A percentile compares a stretch with the other conserved stretches of the same genome.
phyloP scores from a whole-genome alignment of 495 filamentous ascomycete genomes.

The Podospora pseudoanserina region DNA sequence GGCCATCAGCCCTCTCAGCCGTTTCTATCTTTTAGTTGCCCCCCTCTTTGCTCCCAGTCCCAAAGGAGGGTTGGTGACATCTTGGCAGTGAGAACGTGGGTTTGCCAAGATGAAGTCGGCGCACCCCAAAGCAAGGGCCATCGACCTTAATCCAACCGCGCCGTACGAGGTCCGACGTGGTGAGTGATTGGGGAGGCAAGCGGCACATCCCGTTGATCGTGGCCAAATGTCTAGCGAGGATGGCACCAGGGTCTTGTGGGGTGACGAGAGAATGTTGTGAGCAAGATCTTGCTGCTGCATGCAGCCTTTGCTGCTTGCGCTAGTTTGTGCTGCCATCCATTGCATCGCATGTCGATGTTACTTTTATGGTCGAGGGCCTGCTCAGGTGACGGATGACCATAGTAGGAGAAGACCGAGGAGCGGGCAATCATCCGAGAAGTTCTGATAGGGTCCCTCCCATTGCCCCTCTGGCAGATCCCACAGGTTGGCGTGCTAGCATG shows the following conservation, averaged over 20 bases:
- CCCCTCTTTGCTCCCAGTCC: neutral
- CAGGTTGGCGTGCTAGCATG: neutral
- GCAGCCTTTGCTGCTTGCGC: neutral
- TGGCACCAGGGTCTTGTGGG: neutral
- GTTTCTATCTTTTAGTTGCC: neutral
- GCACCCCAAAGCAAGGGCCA: neutral
- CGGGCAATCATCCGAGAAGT: neutral
- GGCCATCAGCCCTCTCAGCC: neutral
- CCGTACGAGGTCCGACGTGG: neutral
- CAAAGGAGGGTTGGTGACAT: neutral
- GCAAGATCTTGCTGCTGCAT: neutral
- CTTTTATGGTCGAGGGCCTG: neutral
- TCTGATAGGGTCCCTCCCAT: neutral
- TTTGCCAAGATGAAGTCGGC: slow-evolving; percentile 8
- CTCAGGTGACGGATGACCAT: neutral
- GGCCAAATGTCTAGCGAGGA: neutral
- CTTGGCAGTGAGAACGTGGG: slow-evolving; percentile 10
- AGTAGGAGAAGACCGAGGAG: neutral
- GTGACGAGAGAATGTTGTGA: neutral
- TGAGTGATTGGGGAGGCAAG: neutral
- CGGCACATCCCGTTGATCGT: slow-evolving; percentile 3
- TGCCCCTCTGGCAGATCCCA: neutral
- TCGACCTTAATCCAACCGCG: neutral
- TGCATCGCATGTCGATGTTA: neutral
- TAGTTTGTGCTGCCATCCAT: neutral